phyloP scores from a whole-genome alignment of 495 filamentous ascomycete species.

The Tuber borchii region DNA sequence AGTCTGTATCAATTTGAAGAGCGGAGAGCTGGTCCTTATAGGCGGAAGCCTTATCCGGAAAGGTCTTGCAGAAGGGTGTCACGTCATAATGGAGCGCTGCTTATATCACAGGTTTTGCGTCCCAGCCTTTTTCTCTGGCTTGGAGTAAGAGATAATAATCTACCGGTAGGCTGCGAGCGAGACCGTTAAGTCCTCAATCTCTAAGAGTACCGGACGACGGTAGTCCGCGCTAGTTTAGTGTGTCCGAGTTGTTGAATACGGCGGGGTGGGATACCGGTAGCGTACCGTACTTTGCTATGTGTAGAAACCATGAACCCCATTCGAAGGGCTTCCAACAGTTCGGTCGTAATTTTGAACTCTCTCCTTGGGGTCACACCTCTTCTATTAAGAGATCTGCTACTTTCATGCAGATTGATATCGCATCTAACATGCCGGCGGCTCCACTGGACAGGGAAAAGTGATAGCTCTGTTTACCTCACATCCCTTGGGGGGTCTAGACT shows the following conservation, averaged over 20 bases:
- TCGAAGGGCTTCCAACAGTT: not conserved
- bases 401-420: not conserved
- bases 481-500: not conserved
- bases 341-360: not conserved
- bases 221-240: not conserved
- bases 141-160: not conserved
- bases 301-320: not conserved
- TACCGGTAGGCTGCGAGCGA: not conserved
- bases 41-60: slow-evolving; percentile 1
- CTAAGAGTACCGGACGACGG: not conserved
- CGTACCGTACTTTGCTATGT: not conserved
- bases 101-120: not conserved
- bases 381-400: not conserved
- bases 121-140: not conserved
- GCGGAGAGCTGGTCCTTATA: not conserved
- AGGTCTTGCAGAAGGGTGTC: not conserved
- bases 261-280: not conserved
- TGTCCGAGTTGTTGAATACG: not conserved
- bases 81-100: not conserved
- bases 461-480: not conserved
- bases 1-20: slow-evolving; percentile 1
- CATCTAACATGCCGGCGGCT: not conserved
- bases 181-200: not conserved
- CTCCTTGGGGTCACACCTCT: not conserved
- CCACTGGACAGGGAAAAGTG: not conserved